Percentiles rank a stretch among this genome's conserved stretches.
These are phyloP conservation scores for Neonectria sp. DNA, from an alignment of 2,329 filamentous ascomycete genomes.

Conservation along the genomic window DNA sequence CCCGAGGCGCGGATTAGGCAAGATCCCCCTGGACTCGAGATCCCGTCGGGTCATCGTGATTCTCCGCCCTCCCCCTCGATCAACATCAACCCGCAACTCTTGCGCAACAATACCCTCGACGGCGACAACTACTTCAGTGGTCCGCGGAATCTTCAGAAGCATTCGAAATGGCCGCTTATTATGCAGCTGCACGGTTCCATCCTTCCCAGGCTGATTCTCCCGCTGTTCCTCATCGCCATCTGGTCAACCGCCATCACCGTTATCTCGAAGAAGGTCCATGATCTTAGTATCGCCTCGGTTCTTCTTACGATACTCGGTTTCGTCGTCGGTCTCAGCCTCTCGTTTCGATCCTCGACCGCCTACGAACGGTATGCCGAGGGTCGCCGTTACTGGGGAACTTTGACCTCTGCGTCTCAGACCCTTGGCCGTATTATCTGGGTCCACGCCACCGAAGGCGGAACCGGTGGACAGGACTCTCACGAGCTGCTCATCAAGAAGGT, in stretches of 20 bases:
- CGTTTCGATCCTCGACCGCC: slow-evolving; percentile 81
- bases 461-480: slow-evolving; percentile 64
- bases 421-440: slow-evolving; percentile 87
- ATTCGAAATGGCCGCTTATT: slow-evolving; percentile 83
- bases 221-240: slow-evolving; percentile 71
- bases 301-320: slow-evolving; percentile 85
- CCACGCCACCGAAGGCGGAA: slow-evolving; percentile 69
- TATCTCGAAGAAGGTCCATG: slow-evolving; percentile 64
- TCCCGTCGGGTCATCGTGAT: slow-evolving; percentile 1
- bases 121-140: slow-evolving; percentile 73
- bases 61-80: not conserved
- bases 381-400: slow-evolving; percentile 72
- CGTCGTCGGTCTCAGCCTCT: slow-evolving; percentile 81
- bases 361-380: slow-evolving; percentile 80
- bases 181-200: slow-evolving; percentile 82
- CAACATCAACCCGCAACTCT: slow-evolving; percentile 1
- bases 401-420: slow-evolving; percentile 73
- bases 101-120: slow-evolving; percentile 50
- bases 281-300: slow-evolving; percentile 50
- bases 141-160: slow-evolving; percentile 77
- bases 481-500: slow-evolving; percentile 78
- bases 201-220: slow-evolving; percentile 80
- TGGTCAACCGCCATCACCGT: slow-evolving; percentile 78
- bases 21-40: not conserved
- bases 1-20: slow-evolving; percentile 1